phyloP scores from a whole-genome alignment of 2,329 filamentous ascomycete genomes.

The Cladosporium sp. region DNA sequence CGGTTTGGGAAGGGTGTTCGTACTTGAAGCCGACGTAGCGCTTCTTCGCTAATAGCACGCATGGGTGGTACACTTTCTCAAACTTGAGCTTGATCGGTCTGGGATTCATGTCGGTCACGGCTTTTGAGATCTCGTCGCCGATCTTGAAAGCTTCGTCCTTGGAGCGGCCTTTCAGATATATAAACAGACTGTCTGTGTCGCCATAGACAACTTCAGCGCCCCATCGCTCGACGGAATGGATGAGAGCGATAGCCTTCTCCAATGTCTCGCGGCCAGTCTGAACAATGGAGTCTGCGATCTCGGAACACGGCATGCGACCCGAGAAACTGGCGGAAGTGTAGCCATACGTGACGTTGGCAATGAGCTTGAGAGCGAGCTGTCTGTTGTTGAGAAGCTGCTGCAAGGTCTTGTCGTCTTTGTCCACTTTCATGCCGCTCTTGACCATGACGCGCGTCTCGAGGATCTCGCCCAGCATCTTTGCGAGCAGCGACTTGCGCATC shows the following conservation, averaged over 20 bases:
- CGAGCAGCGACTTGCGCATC: conserved; percentile 84
- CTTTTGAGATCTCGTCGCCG: conserved; percentile 85
- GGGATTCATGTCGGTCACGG: conserved; percentile 86
- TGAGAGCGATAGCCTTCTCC: conserved; percentile 87
- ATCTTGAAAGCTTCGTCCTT: conserved; percentile 88
- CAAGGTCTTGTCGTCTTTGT: conserved; percentile 82
- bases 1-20: conserved; percentile 70
- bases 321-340: conserved; percentile 98
- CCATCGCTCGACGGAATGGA: conserved; percentile 86
- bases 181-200: conserved; percentile 93
- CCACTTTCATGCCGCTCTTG: conserved; percentile 92
- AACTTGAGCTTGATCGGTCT: conserved; percentile 94
- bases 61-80: conserved; percentile 97
- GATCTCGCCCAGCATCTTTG: conserved; percentile 96
- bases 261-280: conserved; percentile 93
- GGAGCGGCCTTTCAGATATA: conserved; percentile 84
- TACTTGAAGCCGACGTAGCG: conserved; percentile 98
- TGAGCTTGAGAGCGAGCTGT: conserved; percentile 88
- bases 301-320: conserved; percentile 94
- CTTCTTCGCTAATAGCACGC: conserved; percentile 92
- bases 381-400: conserved; percentile 90
- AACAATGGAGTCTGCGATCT: conserved; percentile 97
- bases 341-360: conserved; percentile 98
- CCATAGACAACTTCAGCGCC: conserved; percentile 96
- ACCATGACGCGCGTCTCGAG: conserved; percentile 97